Evolutionary conservation across 2,329 filamentous ascomycete genomes (phyloP).

Genomic region (Bimuria novae-zelandiae): DNA sequence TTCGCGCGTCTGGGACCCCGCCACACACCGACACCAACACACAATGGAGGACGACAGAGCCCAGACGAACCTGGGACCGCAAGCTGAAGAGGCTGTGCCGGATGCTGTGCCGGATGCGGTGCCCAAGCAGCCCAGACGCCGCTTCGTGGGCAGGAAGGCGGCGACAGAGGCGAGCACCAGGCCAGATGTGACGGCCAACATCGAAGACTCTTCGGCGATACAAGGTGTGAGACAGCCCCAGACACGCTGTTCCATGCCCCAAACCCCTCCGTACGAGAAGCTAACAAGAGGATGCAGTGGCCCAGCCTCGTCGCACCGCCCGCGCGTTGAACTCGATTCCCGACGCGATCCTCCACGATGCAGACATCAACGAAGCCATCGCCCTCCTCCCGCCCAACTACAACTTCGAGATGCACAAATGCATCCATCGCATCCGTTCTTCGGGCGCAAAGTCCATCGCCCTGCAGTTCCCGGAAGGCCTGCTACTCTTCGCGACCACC

Average conservation of each 20-base stretch:
- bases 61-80: slow-evolving; percentile 71
- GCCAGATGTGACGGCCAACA: slow-evolving; percentile 48
- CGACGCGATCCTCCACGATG: slow-evolving; percentile 80
- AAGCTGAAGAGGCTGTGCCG: slow-evolving; percentile 66
- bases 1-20: not conserved
- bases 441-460: slow-evolving; percentile 81
- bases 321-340: slow-evolving; percentile 92
- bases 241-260: too few relatives aligned
- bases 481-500: slow-evolving; percentile 94
- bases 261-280: too few relatives aligned
- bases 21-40: slow-evolving; percentile 1
- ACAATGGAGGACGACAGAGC: slow-evolving; percentile 77
- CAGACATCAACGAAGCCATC: slow-evolving; percentile 85
- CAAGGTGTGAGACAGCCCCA: slow-evolving; percentile 59
- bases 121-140: slow-evolving; percentile 79
- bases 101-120: slow-evolving; percentile 49
- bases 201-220: slow-evolving; percentile 68
- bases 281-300: slow-evolving; percentile 56
- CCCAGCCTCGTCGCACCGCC: slow-evolving; percentile 71
- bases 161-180: slow-evolving; percentile 61
- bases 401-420: slow-evolving; percentile 98
- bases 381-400: slow-evolving; percentile 91
- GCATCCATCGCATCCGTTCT: slow-evolving; percentile 88
- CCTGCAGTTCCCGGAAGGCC: slow-evolving; percentile 95
- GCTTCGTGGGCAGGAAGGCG: slow-evolving; percentile 85